Evolutionary conservation across 2,329 filamentous ascomycete genomes (phyloP).

Genomic region (Lasiodiplodia sp.): DNA sequence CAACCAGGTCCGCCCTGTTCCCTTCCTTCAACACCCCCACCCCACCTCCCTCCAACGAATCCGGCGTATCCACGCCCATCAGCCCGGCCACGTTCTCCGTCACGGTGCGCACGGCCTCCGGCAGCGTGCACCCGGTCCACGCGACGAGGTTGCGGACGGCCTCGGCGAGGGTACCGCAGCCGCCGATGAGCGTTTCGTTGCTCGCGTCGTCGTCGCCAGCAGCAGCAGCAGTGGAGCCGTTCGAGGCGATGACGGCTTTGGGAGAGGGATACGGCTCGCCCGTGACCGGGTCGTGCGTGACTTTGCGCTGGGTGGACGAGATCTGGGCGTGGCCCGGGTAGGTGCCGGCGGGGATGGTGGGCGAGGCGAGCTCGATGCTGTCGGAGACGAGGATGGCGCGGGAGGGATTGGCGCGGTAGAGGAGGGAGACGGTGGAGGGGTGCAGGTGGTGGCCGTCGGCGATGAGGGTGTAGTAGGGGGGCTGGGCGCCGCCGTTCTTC

Average conservation of each 20-base stretch:
- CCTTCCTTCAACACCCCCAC: conserved; percentile 53
- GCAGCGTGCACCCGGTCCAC: conserved; percentile 56
- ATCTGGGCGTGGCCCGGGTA: conserved; percentile 63
- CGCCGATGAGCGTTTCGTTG: conserved; percentile 58
- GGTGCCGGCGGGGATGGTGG: conserved; percentile 58
- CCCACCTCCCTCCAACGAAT: conserved; percentile 52
- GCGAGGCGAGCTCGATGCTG: conserved; percentile 61
- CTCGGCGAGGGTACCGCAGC: conserved; percentile 59
- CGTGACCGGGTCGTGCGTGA: not conserved
- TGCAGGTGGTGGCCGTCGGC: conserved; percentile 63
- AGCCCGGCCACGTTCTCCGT: conserved; percentile 59
- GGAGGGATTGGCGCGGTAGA: conserved; percentile 55
- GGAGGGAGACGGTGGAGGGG: conserved; percentile 56
- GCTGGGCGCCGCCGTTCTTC: not conserved
- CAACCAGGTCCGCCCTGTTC: conserved; percentile 57
- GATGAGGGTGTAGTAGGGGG: conserved; percentile 61
- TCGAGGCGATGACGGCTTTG: conserved; percentile 53
- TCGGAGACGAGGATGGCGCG: conserved; percentile 62
- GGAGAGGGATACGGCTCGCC: conserved; percentile 35
- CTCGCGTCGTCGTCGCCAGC: not conserved
- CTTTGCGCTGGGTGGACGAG: conserved; percentile 57
- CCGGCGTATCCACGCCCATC: conserved; percentile 57
- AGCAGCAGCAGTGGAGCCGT: conserved; percentile 39
- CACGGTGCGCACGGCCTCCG: conserved; percentile 57
- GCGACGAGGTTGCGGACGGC: conserved; percentile 58